Evolutionary conservation across 139 green algal species (phyloP), one percentile per base, ranked within the genome.

Genomic region (Chlamydomonas sp.): DNA sequence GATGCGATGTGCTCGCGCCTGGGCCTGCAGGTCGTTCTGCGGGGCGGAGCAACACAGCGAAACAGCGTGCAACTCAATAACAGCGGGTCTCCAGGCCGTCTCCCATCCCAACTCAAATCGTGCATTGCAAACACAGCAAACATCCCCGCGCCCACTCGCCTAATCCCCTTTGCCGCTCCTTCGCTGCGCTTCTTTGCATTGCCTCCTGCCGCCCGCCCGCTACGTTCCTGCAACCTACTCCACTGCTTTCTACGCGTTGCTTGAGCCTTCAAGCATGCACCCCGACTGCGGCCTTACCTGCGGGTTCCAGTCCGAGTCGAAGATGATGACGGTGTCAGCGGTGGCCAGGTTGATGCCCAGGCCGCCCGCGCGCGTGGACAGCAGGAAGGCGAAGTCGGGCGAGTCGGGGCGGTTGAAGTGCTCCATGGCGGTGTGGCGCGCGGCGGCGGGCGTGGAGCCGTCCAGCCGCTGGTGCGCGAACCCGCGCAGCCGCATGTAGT

Each of bases 311-410:
- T 94, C 79, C 20, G 62, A 82, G 73, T 91, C 89, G 64, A 89
- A 91, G 71, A 91, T 89, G 75, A 93, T 90, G 83, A 98, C 96
- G 0, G 97, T 99, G 93, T 99, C 97, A 1, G 96, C 97, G 15
- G 95, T 97, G 49, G 96, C 96, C 49, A 99, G 91, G 92, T 99
- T 99, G 93, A 99, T 98, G 72, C 97, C 95, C 84, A 97, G 90
- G 12, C 94, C 95, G 16, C 95, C 96, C 77, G 90, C 89, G n/a
- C 91, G 85, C 31, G 84, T 93, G 64, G 95, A 98, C 85, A 99
- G 95, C 92, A 99, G 93, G 91, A 99, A 99, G 20, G 93, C 95
- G 94, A 99, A 99, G 91, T 98, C 97, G 2, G 90, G 79, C 10
- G 92, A 97, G 75, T 90, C 89, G 66, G 95, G 96, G 3, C 89